Conservation (phyloP, 108 stramenopile species). For the Skeletonema potamos region DNA sequence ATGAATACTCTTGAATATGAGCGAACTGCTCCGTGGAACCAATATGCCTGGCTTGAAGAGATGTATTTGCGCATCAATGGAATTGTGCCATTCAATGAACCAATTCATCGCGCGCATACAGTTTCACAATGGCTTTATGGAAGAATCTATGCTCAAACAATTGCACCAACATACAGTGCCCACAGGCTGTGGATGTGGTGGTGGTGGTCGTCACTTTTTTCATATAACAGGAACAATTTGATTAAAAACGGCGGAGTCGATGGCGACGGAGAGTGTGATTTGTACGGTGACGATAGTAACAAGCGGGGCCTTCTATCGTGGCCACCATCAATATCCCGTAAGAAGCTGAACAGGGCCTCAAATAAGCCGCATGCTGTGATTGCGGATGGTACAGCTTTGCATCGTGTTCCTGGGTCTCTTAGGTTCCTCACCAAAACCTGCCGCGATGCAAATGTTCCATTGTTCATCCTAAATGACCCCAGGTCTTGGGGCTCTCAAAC, state of each 20-base stretch:
- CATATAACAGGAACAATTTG: conserved; percentile 24
- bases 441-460: conserved; percentile 71
- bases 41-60: conserved; percentile 90
- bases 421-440: conserved; percentile 67
- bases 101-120: conserved; percentile 52
- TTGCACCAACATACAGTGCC: conserved; percentile 47
- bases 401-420: conserved; percentile 78
- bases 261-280: conserved; percentile 47
- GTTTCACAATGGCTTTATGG: conserved; percentile 61
- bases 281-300: conserved; percentile 43
- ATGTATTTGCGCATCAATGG: conserved; percentile 68
- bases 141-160: conserved; percentile 41
- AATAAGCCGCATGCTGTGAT: conserved; percentile 90
- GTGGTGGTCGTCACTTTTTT: conserved; percentile 52
- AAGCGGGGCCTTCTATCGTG: background rate
- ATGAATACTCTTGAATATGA: conserved; percentile 40
- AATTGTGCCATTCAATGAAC: conserved; percentile 55
- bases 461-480: conserved; percentile 83
- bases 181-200: conserved; percentile 45
- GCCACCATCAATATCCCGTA: conserved; percentile 4
- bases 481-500: conserved; percentile 74
- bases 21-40: conserved; percentile 83
- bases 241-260: conserved; percentile 25
- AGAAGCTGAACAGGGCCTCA: conserved; percentile 61
- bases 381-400: conserved; percentile 82